A percentile compares a stretch with the other conserved stretches of the same genome.
phyloP scores from a whole-genome alignment of 257 asterid species.

The Thymus mandschuricus region DNA sequence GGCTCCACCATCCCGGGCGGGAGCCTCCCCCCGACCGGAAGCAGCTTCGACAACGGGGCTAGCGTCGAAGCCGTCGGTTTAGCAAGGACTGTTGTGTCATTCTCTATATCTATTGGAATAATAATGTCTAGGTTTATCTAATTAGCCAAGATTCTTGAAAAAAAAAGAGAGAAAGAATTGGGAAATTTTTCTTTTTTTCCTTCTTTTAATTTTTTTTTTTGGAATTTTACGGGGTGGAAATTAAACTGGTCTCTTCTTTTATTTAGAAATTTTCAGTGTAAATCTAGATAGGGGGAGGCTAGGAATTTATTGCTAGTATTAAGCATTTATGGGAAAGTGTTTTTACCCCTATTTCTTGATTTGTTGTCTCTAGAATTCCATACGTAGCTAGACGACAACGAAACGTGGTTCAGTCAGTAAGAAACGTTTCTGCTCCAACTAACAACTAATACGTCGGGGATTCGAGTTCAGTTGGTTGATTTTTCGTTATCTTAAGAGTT shows the following conservation, averaged over 20 bases:
- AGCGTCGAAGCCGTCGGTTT: slow-evolving; percentile 16
- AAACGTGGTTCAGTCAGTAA: too few relatives aligned
- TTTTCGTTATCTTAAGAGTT: too few relatives aligned
- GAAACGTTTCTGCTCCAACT: too few relatives aligned
- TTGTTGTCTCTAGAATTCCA: too few relatives aligned
- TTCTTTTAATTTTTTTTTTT: slow-evolving; percentile 10
- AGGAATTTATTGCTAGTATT: slow-evolving; percentile 31
- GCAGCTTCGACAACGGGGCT: slow-evolving; percentile 12
- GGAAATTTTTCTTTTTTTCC: slow-evolving; percentile 20
- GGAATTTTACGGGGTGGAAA: slow-evolving; percentile 35
- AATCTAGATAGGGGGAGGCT: slow-evolving; percentile 48
- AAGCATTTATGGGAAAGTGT: not conserved
- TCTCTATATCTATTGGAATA: slow-evolving; percentile 24
- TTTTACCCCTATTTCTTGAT: not conserved
- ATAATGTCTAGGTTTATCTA: slow-evolving; percentile 32
- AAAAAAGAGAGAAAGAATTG: not conserved
- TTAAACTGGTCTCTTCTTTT: slow-evolving; percentile 34
- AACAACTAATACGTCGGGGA: too few relatives aligned
- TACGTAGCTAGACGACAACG: too few relatives aligned
- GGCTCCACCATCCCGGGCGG: slow-evolving; percentile 36
- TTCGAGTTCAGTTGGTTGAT: too few relatives aligned
- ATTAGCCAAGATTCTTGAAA: slow-evolving; percentile 27
- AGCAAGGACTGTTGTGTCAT: slow-evolving; percentile 7
- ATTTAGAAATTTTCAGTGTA: slow-evolving; percentile 47
- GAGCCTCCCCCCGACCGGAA: slow-evolving; percentile 39